These are phyloP conservation scores for Linaria vulgaris DNA, from an alignment of 257 asterid genomes.

Conservation along the genomic window DNA sequence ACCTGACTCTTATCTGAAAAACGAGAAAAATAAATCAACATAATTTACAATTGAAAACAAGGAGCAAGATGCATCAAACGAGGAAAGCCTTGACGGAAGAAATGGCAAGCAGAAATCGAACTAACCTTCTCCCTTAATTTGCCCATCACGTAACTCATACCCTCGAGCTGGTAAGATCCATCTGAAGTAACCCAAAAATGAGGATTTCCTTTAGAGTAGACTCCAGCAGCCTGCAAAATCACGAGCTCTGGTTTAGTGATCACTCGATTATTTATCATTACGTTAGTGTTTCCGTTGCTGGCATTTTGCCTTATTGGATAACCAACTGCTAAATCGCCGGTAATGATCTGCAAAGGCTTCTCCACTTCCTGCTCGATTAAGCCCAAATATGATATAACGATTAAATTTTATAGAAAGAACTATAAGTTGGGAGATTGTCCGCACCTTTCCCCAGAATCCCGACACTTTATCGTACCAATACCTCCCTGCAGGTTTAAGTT, in stretches of 20 bases:
- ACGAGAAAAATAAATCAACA: conserved; percentile 22
- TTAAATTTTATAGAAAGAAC: not conserved
- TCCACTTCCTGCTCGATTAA: conserved; percentile 68
- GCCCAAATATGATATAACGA: conserved; percentile 9
- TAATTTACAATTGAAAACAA: conserved; percentile 1
- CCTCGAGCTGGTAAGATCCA: conserved; percentile 46
- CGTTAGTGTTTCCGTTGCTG: conserved; percentile 76
- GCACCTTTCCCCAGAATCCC: conserved; percentile 98
- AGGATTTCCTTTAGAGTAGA: conserved; percentile 45
- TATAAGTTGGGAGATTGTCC: conserved; percentile 4
- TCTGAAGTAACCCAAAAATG: conserved; percentile 55
- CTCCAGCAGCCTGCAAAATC: conserved; percentile 47
- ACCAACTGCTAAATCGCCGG: conserved; percentile 57
- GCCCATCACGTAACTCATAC: conserved; percentile 66
- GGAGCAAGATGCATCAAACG: too few species aligned
- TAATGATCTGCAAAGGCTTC: conserved; percentile 79
- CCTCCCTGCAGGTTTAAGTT: conserved; percentile 71
- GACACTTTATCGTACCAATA: conserved; percentile 92
- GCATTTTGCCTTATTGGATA: conserved; percentile 45
- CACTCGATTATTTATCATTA: conserved; percentile 67
- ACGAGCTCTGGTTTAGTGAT: conserved; percentile 62
- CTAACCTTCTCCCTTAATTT: conserved; percentile 79
- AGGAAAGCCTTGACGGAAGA: conserved; percentile 4
- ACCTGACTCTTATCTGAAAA: conserved; percentile 58
- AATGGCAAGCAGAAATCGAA: conserved; percentile 1